phyloP scores from a whole-genome alignment of 805 yeast genomes.

The Hanseniaspora guilliermondii region DNA sequence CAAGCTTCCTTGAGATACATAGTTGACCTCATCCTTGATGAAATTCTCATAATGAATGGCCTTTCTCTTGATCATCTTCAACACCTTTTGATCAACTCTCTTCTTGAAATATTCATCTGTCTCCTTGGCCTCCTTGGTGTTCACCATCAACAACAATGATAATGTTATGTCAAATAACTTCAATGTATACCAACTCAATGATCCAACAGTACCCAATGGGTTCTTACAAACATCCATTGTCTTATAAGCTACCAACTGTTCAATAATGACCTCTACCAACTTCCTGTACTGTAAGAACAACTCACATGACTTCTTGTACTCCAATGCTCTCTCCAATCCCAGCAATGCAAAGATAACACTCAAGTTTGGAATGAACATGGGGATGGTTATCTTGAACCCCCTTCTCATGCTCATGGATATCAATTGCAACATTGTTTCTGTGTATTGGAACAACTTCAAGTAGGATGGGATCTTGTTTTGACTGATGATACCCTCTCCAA shows the following conservation, averaged over 20 bases:
- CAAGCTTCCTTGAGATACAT: background rate
- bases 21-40: conserved; percentile 13
- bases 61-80: conserved; percentile 23
- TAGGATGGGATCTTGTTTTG: conserved; percentile 39
- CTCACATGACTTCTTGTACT: conserved; percentile 74
- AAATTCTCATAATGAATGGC: conserved; percentile 22
- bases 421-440: conserved; percentile 46
- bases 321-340: conserved; percentile 66
- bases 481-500: conserved; percentile 7
- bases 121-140: conserved; percentile 27
- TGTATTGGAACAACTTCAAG: conserved; percentile 56
- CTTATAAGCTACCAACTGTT: conserved; percentile 38
- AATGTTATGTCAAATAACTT: conserved; percentile 47
- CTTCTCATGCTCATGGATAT: conserved; percentile 33
- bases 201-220: conserved; percentile 41
- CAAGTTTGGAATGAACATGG: conserved; percentile 49
- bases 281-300: conserved; percentile 42
- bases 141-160: conserved; percentile 43
- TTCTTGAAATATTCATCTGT: conserved; percentile 16
- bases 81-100: conserved; percentile 21
- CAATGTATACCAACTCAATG: conserved; percentile 45
- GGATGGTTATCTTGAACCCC: conserved; percentile 40
- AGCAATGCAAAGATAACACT: conserved; percentile 50
- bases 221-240: conserved; percentile 36
- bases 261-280: conserved; percentile 41